Percentiles rank a stretch among this genome's conserved stretches.
phyloP scores from a whole-genome alignment of 345 rosid species.

The Garcia nutans region DNA sequence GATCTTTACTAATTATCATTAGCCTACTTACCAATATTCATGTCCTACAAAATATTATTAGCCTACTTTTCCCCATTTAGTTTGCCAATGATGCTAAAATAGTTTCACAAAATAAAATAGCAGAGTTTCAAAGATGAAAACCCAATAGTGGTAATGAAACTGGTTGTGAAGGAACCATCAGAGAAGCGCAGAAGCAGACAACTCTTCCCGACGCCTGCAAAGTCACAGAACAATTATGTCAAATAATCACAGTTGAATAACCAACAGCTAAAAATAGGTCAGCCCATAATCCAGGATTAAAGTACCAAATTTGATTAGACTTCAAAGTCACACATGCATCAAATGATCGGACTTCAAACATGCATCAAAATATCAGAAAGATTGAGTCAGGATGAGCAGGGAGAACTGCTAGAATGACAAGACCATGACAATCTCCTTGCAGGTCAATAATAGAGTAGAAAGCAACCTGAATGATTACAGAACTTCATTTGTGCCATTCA shows the following conservation, averaged over 20 bases:
- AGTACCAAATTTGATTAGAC: background rate
- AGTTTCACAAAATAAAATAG: background rate
- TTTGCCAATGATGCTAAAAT: background rate
- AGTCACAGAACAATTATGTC: background rate
- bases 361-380: background rate
- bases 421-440: background rate
- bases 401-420: background rate
- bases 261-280: background rate
- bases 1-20: background rate
- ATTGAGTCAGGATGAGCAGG: background rate
- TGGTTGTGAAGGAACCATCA: conserved; percentile 86
- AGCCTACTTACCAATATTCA: background rate
- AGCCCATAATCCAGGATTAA: background rate
- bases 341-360: too few relatives aligned
- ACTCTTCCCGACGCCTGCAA: conserved; percentile 90
- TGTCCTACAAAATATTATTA: background rate
- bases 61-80: background rate
- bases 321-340: background rate
- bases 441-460: background rate
- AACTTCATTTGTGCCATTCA: background rate
- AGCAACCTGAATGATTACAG: background rate
- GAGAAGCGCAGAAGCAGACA: conserved; percentile 86
- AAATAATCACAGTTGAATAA: background rate
- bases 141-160: conserved; percentile 94
- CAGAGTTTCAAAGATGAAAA: conserved; percentile 15